Conservation (phyloP, 176 grass and related monocot species). For the Pharus latifolius region DNA sequence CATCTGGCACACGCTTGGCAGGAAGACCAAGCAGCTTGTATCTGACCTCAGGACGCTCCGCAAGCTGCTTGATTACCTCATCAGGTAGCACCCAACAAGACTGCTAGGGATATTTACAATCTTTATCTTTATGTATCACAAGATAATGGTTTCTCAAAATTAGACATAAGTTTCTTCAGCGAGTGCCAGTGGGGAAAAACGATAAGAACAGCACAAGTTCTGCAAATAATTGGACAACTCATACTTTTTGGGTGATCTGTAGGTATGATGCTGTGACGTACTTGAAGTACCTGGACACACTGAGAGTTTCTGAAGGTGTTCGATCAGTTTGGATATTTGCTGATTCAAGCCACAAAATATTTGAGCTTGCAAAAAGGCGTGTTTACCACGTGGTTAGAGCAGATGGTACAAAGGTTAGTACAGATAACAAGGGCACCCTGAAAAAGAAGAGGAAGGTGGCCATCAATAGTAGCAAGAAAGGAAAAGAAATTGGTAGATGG, state of each 20-base stretch:
- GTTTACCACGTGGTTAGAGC: constrained; percentile 77
- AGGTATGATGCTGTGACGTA: constrained; percentile 94
- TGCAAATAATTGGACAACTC: not conserved
- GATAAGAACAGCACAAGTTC: not conserved
- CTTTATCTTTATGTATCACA: no score
- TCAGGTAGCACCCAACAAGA: no score
- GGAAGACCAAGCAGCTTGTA: constrained; percentile 97
- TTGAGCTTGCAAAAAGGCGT: constrained; percentile 80
- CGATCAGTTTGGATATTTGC: constrained; percentile 97
- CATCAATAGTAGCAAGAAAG: constrained; percentile 29
- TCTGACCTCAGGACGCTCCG: constrained; percentile 91
- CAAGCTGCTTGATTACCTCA: constrained; percentile 90
- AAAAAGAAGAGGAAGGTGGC: constrained; percentile 63
- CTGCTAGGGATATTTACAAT: no score
- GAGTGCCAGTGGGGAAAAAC: no score
- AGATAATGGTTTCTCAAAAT: no score
- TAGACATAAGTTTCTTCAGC: no score
- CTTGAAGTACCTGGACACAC: constrained; percentile 84
- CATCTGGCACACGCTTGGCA: constrained; percentile 95
- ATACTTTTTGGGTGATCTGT: not conserved
- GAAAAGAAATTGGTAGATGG: constrained; percentile 44
- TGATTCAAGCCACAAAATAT: constrained; percentile 91
- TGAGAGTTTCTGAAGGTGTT: constrained; percentile 90
- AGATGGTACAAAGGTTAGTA: constrained; percentile 43
- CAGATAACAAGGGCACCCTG: constrained; percentile 28